Evolutionary conservation across 2,329 filamentous ascomycete species (phyloP), one percentile per base, ranked within the genome.

Genomic region (Xylariales sp.): DNA sequence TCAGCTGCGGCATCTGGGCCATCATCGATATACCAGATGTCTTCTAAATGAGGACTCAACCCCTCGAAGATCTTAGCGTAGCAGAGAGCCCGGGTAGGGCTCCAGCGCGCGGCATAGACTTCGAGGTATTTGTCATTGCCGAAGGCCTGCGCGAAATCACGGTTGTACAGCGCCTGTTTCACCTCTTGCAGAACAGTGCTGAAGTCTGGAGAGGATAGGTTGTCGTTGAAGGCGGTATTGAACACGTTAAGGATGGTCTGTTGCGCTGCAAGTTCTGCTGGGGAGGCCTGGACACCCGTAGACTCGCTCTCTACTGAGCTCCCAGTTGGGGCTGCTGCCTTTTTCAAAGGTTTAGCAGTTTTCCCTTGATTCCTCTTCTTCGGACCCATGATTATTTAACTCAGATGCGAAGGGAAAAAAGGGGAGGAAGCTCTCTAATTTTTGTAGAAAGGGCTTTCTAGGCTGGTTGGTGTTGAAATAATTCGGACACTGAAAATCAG

Each of bases 21-120:
- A n/a, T 42, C 20, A 14, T 29, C 20, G 3, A 19, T 41, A 4
- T 33, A 33, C 5, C 57, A 19, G 33, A 66, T 50, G 19, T 39
- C 42, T 18, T 57, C 48, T 3, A 71, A 44, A 19, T 69, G 48
- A 2, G 46, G 41, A 8, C 46, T 42, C 11, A 77, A 53, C 6
- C 52, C 54, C 33, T 60, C 42, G 25, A 83, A 59, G n/a, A 81
- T 62, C 3, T 63, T 55, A n/a, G 79, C 69, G 62, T 97, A 97
- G 45, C 83, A 88, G 37, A 97, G 65, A 1, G 89, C 85, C 37
- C 93, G 74, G 37, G 85, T 85, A 2, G 91, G 87, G 61, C 89
- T 95, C 90, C 91, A 98, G 51, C 93, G 70, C 38, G 88, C 78
- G 7, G 88, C 88, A 66, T 98, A 98, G 8, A 85, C 86, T 43